phyloP scores from a whole-genome alignment of 129 eudicot species.

The Flaveria bidentis region DNA sequence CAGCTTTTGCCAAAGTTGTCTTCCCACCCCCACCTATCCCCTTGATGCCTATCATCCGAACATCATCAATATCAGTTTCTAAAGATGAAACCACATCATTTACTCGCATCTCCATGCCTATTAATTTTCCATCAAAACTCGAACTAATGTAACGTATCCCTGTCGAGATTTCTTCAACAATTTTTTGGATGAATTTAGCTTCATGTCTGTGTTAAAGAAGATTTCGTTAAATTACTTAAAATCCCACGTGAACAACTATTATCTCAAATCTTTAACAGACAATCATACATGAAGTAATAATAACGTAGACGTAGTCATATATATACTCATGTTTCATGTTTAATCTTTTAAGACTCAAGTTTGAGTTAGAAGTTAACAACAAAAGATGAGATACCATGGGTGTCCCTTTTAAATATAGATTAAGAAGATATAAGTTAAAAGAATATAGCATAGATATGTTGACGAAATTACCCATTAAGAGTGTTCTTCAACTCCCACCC shows the following conservation, averaged over 20 bases:
- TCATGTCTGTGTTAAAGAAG: slow-evolving; percentile 12
- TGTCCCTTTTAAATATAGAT: too few relatives aligned
- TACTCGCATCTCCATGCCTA: slow-evolving; percentile 16
- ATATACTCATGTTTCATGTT: too few relatives aligned
- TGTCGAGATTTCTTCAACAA: slow-evolving; percentile 13
- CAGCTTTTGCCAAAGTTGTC: slow-evolving; percentile 19
- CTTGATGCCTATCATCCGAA: slow-evolving; percentile 28
- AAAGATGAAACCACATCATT: slow-evolving; percentile 10
- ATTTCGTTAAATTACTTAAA: not conserved
- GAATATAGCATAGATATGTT: not conserved
- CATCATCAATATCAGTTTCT: not conserved
- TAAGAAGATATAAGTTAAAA: too few relatives aligned
- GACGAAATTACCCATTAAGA: not conserved
- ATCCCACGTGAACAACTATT: not conserved
- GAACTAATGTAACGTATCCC: not conserved
- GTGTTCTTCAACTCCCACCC: not conserved
- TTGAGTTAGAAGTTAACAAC: too few relatives aligned
- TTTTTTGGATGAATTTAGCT: slow-evolving; percentile 11
- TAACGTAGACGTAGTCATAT: too few relatives aligned
- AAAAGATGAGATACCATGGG: too few relatives aligned
- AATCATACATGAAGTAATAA: not conserved
- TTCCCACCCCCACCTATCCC: slow-evolving; percentile 26
- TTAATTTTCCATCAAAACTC: not conserved
- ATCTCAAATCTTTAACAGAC: not conserved
- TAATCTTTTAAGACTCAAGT: too few relatives aligned